Conservation (phyloP, 352 stramenopile species). For the Nothophytophthora sp. region DNA sequence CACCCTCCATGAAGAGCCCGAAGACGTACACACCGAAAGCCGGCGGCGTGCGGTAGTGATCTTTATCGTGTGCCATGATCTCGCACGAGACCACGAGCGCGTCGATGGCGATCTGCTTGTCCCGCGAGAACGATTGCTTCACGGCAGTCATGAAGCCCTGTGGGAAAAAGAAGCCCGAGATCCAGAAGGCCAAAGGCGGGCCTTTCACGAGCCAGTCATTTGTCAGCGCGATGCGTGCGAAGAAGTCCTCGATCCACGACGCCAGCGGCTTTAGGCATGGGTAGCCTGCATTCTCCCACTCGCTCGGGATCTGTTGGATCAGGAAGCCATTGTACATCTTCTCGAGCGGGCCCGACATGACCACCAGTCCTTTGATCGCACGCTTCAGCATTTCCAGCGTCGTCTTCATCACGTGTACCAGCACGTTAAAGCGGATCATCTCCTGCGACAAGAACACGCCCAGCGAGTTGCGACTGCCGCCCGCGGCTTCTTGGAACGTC, state of each 20-base stretch:
- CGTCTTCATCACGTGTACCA: slow-evolving; percentile 86
- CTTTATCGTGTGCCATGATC: slow-evolving; percentile 75
- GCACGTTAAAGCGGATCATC: slow-evolving; percentile 90
- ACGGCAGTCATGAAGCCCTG: slow-evolving; percentile 96
- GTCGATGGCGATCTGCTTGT: slow-evolving; percentile 93
- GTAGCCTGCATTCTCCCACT: slow-evolving; percentile 91
- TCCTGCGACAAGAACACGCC: slow-evolving; percentile 93
- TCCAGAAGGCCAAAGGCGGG: slow-evolving; percentile 86
- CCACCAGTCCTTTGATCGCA: slow-evolving; percentile 89
- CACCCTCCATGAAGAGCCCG: slow-evolving; percentile 95
- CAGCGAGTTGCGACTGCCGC: slow-evolving; percentile 92
- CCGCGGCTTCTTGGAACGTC: slow-evolving; percentile 80
- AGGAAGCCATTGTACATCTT: slow-evolving; percentile 94
- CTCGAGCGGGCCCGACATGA: slow-evolving; percentile 90
- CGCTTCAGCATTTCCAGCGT: slow-evolving; percentile 88
- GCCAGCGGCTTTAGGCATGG: slow-evolving; percentile 92
- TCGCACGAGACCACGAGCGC: slow-evolving; percentile 87
- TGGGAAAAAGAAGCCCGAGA: slow-evolving; percentile 96
- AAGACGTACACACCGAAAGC: slow-evolving; percentile 94
- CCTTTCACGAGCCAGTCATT: slow-evolving; percentile 84
- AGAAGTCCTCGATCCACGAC: slow-evolving; percentile 94
- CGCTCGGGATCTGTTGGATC: slow-evolving; percentile 86
- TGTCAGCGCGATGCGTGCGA: slow-evolving; percentile 85
- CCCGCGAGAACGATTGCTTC: slow-evolving; percentile 92
- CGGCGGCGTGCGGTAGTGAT: slow-evolving; percentile 58